Evolutionary conservation across 192 early-diverging fungal genomes (phyloP).

Genomic region (Backusella macrospora): DNA sequence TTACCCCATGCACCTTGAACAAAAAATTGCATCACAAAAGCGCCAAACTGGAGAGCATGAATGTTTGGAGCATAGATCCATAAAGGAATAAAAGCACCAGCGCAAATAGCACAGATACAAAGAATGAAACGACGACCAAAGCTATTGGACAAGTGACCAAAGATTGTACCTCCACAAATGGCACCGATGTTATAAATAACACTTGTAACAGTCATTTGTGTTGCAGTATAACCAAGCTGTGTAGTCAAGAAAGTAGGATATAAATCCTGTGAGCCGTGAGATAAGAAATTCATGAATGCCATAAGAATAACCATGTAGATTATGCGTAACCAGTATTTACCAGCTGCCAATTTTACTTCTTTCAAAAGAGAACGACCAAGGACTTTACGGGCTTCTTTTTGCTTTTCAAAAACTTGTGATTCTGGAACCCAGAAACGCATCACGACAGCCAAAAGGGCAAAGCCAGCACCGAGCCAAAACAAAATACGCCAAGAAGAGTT

Average conservation of each 20-base stretch:
- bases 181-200: slow-evolving; percentile 68
- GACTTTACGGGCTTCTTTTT: slow-evolving; percentile 35
- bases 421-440: slow-evolving; percentile 69
- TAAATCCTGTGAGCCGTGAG: slow-evolving; percentile 72
- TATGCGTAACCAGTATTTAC: slow-evolving; percentile 56
- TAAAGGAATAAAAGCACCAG: slow-evolving; percentile 68
- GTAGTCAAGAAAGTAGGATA: slow-evolving; percentile 67
- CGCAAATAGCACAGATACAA: slow-evolving; percentile 49
- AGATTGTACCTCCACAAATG: slow-evolving; percentile 66
- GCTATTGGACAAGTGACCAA: slow-evolving; percentile 70
- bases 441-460: slow-evolving; percentile 59
- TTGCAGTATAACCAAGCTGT: slow-evolving; percentile 57
- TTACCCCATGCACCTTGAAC: slow-evolving; percentile 60
- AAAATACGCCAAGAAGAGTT: slow-evolving; percentile 65
- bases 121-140: slow-evolving; percentile 66
- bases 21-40: slow-evolving; percentile 59
- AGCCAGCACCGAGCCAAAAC: slow-evolving; percentile 67
- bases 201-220: slow-evolving; percentile 58
- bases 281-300: slow-evolving; percentile 71
- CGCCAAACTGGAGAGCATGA: slow-evolving; percentile 37
- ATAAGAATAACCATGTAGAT: slow-evolving; percentile 62
- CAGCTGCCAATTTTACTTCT: slow-evolving; percentile 31
- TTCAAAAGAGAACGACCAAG: slow-evolving; percentile 28
- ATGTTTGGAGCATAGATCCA: slow-evolving; percentile 56
- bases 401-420: slow-evolving; percentile 54